Evolutionary conservation across 1,139 yeast genomes (phyloP).

Genomic region (Candida tetrigidarum): DNA sequence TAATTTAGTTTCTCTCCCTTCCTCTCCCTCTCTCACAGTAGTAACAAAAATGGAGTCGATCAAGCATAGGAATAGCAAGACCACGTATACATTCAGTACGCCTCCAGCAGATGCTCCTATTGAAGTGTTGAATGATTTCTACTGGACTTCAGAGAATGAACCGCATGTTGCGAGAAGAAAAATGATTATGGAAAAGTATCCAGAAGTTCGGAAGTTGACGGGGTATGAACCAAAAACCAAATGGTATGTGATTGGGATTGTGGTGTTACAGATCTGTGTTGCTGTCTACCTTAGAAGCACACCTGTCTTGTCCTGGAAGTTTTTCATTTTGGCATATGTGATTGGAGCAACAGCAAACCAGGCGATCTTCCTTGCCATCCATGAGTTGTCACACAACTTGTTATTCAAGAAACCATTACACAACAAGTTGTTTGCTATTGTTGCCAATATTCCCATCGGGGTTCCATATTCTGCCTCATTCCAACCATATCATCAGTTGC

Average conservation of each 20-base stretch:
- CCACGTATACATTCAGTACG: conserved; percentile 40
- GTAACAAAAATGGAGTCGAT: conserved; percentile 15
- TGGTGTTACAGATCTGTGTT: conserved; percentile 60
- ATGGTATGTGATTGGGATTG: conserved; percentile 69
- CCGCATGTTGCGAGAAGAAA: conserved; percentile 82
- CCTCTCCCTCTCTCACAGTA: background rate
- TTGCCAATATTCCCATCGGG: conserved; percentile 85
- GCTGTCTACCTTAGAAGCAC: conserved; percentile 67
- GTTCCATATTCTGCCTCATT: conserved; percentile 90
- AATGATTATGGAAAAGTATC: conserved; percentile 72
- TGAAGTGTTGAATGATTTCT: conserved; percentile 60
- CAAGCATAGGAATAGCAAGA: conserved; percentile 38
- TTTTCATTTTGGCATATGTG: conserved; percentile 67
- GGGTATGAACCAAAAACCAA: conserved; percentile 90
- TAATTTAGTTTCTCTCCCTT: background rate
- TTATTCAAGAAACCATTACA: conserved; percentile 80
- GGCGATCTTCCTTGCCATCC: conserved; percentile 84
- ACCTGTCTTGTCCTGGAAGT: conserved; percentile 56
- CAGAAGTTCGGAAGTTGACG: conserved; percentile 77
- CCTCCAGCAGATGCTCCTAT: conserved; percentile 51
- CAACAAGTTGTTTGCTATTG: conserved; percentile 77
- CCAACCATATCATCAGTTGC: conserved; percentile 90
- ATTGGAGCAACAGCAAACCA: conserved; percentile 89
- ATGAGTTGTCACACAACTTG: conserved; percentile 83
- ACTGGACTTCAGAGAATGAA: conserved; percentile 83